A percentile compares a stretch with the other conserved stretches of the same genome.
Conservation (phyloP, 2,329 filamentous ascomycete species). For the Botrytis aclada region DNA sequence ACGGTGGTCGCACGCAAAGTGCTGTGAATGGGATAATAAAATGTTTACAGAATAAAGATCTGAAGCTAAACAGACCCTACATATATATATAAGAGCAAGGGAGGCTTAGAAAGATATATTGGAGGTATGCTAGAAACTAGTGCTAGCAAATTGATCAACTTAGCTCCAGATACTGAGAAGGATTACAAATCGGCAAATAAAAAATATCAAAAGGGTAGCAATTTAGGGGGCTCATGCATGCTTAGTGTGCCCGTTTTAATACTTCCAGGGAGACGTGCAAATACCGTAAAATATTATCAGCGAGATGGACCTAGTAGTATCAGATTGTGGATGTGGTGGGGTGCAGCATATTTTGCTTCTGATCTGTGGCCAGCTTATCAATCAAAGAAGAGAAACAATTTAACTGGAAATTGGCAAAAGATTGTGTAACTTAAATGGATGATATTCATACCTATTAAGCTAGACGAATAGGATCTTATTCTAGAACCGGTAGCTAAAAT, state of each 20-base stretch:
- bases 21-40: neutral
- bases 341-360: neutral
- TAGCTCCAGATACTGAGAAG: conserved; percentile 1
- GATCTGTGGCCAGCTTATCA: conserved; percentile 12
- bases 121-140: neutral
- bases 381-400: conserved; percentile 9
- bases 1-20: conserved; percentile 10
- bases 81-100: conserved; percentile 1
- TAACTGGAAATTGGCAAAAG: neutral
- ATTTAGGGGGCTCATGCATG: neutral
- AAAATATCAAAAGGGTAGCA: neutral
- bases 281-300: neutral
- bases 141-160: neutral
- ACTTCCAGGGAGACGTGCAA: neutral
- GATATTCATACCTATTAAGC: neutral
- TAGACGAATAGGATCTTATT: neutral
- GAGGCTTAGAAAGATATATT: conserved; percentile 5
- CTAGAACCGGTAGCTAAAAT: neutral
- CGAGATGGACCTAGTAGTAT: neutral
- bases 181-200: neutral
- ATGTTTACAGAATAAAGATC: neutral
- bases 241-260: neutral
- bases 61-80: neutral
- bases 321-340: neutral
- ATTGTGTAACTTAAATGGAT: neutral